Conservation (phyloP, 129 eudicot genomes). For the Helichrysum umbraculigerum region DNA sequence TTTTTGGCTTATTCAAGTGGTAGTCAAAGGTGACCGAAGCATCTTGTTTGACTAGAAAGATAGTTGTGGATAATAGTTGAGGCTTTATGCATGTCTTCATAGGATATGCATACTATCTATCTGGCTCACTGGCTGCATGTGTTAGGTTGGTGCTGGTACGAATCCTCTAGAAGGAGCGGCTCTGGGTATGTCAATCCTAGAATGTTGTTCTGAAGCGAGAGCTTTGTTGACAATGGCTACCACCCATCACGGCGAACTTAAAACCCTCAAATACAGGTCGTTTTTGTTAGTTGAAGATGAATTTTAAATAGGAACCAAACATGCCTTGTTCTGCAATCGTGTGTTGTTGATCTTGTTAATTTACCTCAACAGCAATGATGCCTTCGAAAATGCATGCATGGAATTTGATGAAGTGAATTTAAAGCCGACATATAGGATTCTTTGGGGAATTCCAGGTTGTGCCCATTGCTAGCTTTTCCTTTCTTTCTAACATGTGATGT, state of each 20-base stretch:
- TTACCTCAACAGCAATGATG: conserved; percentile 64
- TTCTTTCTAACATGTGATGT: conserved; percentile 8
- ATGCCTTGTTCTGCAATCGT: conserved; percentile 15
- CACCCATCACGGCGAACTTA: conserved; percentile 98
- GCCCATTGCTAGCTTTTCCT: conserved; percentile 18
- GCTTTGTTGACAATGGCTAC: conserved; percentile 81
- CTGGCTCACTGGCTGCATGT: conserved; percentile 8
- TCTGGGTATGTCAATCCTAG: conserved; percentile 89
- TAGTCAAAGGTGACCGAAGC: conserved; percentile 12
- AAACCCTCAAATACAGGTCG: conserved; percentile 94
- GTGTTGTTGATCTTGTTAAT: neutral
- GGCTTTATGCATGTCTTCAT: conserved; percentile 7
- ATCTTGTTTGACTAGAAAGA: conserved; percentile 16
- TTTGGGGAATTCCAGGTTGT: conserved; percentile 99
- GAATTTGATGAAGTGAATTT: conserved; percentile 93
- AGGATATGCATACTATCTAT: conserved; percentile 10
- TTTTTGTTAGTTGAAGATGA: conserved; percentile 1
- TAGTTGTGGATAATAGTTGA: conserved; percentile 11
- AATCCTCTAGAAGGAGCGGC: conserved; percentile 99
- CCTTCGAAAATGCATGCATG: conserved; percentile 97
- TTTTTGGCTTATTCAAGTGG: neutral
- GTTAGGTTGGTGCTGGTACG: conserved; percentile 97
- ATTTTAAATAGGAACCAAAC: conserved; percentile 14
- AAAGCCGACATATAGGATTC: conserved; percentile 93
- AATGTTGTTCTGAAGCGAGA: conserved; percentile 82